Percentiles rank a stretch among this genome's conserved stretches.
phyloP scores from a whole-genome alignment of 805 yeast genomes.

The Vanderwaltozyma verrucispora region DNA sequence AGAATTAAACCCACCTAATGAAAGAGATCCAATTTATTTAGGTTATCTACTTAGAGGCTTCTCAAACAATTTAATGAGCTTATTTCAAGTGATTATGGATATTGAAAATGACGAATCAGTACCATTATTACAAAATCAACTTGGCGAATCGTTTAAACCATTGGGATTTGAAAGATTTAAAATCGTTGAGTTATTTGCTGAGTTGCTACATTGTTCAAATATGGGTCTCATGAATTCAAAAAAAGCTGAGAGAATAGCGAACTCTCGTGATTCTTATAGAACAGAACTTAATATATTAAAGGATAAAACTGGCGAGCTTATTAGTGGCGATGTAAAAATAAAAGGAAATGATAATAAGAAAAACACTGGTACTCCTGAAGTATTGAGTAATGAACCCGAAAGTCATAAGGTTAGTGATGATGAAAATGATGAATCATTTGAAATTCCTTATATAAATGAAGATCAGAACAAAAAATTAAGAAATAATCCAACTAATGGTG shows the following conservation, averaged over 20 bases:
- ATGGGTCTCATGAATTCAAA: slow-evolving; percentile 82
- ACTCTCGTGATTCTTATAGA: slow-evolving; percentile 60
- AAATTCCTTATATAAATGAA: slow-evolving; percentile 27
- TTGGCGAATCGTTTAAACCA: slow-evolving; percentile 52
- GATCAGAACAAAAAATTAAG: slow-evolving; percentile 35
- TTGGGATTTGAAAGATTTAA: slow-evolving; percentile 86
- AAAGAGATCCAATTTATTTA: slow-evolving; percentile 82
- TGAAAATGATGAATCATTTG: slow-evolving; percentile 28
- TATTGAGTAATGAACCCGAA: no score
- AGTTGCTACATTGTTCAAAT: slow-evolving; percentile 86
- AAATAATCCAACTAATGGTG: slow-evolving; percentile 67
- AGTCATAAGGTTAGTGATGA: not conserved
- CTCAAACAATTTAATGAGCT: slow-evolving; percentile 41
- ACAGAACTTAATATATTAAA: not conserved
- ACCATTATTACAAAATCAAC: slow-evolving; percentile 44
- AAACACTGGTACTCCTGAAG: no score
- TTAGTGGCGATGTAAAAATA: not conserved
- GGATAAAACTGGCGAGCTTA: not conserved
- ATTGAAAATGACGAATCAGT: slow-evolving; percentile 9
- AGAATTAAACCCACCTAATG: slow-evolving; percentile 78
- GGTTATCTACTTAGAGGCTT: slow-evolving; percentile 64
- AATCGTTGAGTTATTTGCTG: slow-evolving; percentile 85
- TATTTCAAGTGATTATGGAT: slow-evolving; percentile 13
- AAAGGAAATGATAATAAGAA: slow-evolving; percentile 1
- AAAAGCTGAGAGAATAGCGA: slow-evolving; percentile 55